Conservation (phyloP, 768 basidiomycete genomes). For the Phylloporus sp. region DNA sequence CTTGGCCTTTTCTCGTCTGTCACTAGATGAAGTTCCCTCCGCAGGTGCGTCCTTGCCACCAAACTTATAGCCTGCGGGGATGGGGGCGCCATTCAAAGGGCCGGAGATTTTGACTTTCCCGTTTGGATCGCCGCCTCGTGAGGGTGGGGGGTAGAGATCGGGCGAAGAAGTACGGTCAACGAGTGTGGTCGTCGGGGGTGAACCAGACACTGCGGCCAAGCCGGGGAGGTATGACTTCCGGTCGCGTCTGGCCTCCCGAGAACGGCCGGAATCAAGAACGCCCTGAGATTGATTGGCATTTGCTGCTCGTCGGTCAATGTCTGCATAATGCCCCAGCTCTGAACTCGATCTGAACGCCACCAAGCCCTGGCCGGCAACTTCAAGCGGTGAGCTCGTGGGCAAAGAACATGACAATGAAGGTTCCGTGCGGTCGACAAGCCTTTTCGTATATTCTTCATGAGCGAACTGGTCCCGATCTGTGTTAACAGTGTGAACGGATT, state of each 20-base stretch:
- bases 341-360: slow-evolving; percentile 60
- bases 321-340: slow-evolving; percentile 76
- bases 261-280: slow-evolving; percentile 52
- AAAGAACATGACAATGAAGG: slow-evolving; percentile 60
- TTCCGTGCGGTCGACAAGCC: slow-evolving; percentile 45
- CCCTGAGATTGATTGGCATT: slow-evolving; percentile 36
- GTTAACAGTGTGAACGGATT: slow-evolving; percentile 44
- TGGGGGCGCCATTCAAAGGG: slow-evolving; percentile 77
- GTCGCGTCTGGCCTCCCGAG: slow-evolving; percentile 44
- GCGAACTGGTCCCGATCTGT: slow-evolving; percentile 24
- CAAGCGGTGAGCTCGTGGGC: slow-evolving; percentile 45
- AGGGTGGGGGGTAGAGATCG: slow-evolving; percentile 48
- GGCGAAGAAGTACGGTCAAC: slow-evolving; percentile 37
- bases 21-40: slow-evolving; percentile 41
- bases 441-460: slow-evolving; percentile 31
- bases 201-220: slow-evolving; percentile 44
- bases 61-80: slow-evolving; percentile 89
- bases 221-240: slow-evolving; percentile 65
- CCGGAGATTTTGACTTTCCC: slow-evolving; percentile 84
- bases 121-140: slow-evolving; percentile 48
- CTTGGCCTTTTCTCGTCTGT: slow-evolving; percentile 88
- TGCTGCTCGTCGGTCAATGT: slow-evolving; percentile 41
- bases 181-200: slow-evolving; percentile 37
- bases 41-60: slow-evolving; percentile 63
- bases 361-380: slow-evolving; percentile 27